These are phyloP conservation scores for Lentinula guzmanii DNA, from an alignment of 768 basidiomycete species.

Conservation along the genomic window DNA sequence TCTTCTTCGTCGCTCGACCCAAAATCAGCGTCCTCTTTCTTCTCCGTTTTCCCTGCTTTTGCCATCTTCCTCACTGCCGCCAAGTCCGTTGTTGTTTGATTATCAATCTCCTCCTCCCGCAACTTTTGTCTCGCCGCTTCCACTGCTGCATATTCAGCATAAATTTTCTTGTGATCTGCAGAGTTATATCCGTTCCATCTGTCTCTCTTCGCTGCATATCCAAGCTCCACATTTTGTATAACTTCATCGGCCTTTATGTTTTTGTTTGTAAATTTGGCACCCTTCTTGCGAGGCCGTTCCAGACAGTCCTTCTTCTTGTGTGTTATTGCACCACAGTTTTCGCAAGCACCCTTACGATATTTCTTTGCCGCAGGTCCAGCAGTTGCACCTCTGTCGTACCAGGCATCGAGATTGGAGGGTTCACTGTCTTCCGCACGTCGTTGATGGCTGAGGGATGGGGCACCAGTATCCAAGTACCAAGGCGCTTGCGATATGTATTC, in stretches of 20 bases:
- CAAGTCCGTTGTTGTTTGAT: slow-evolving; percentile 88
- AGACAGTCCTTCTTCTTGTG: slow-evolving; percentile 90
- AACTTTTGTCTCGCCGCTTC: slow-evolving; percentile 88
- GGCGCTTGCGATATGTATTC: slow-evolving; percentile 99
- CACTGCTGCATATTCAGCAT: slow-evolving; percentile 91
- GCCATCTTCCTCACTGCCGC: slow-evolving; percentile 93
- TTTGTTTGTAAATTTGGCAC: slow-evolving; percentile 87
- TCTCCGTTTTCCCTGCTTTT: slow-evolving; percentile 76
- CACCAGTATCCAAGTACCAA: slow-evolving; percentile 96
- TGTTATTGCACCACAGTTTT: slow-evolving; percentile 97
- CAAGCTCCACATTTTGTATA: slow-evolving; percentile 67
- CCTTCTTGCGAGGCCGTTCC: slow-evolving; percentile 93
- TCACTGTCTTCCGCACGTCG: slow-evolving; percentile 66
- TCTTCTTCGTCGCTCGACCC: slow-evolving; percentile 96
- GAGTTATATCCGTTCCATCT: slow-evolving; percentile 98
- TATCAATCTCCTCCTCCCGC: slow-evolving; percentile 96
- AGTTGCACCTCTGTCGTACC: slow-evolving; percentile 86
- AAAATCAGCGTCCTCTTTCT: slow-evolving; percentile 82
- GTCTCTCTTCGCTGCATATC: slow-evolving; percentile 94
- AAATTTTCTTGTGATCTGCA: slow-evolving; percentile 75
- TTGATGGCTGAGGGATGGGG: slow-evolving; percentile 92
- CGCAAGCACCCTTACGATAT: slow-evolving; percentile 96
- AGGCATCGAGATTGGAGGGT: slow-evolving; percentile 71
- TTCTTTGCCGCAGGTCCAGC: slow-evolving; percentile 93
- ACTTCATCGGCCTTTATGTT: slow-evolving; percentile 91